Evolutionary conservation across 2,329 filamentous ascomycete genomes (phyloP).

Genomic region (Calycina herbarum): DNA sequence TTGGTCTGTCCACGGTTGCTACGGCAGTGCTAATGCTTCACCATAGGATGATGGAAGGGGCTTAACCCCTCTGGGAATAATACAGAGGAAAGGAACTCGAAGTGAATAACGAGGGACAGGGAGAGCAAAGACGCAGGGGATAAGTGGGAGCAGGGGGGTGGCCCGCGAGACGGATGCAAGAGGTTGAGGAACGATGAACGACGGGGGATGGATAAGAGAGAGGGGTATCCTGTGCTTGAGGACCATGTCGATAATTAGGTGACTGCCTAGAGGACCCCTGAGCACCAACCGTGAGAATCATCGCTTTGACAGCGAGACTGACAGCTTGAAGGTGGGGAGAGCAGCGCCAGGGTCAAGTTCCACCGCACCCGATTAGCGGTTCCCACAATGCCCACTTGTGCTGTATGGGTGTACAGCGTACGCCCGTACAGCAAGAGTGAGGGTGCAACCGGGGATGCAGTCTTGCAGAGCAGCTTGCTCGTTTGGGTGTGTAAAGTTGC

Average conservation of each 20-base stretch:
- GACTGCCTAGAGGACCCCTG: not conserved
- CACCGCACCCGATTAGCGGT: not conserved
- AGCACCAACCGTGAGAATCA: not conserved
- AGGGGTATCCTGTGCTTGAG: not conserved
- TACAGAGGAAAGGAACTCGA: constrained; percentile 7
- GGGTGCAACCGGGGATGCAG: constrained; percentile 1
- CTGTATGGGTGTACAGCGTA: not conserved
- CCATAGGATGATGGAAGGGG: not conserved
- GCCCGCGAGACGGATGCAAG: constrained; percentile 12
- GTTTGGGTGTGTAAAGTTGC: not conserved
- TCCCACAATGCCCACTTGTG: not conserved
- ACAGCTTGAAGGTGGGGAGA: constrained; percentile 3
- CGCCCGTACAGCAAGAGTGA: not conserved
- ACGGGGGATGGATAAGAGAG: not conserved
- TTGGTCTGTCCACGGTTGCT: constrained; percentile 7
- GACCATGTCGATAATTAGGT: not conserved
- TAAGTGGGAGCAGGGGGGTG: not conserved
- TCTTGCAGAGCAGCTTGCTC: not conserved
- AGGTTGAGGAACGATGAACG: not conserved
- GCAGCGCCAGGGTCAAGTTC: not conserved
- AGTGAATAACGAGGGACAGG: constrained; percentile 14
- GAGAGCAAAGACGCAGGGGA: constrained; percentile 1
- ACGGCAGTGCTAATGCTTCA: constrained; percentile 9
- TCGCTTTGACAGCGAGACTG: not conserved
- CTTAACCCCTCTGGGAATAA: constrained; percentile 7